phyloP scores from a whole-genome alignment of 2,329 filamentous ascomycete genomes.

The Hymenoscyphus salicellus region DNA sequence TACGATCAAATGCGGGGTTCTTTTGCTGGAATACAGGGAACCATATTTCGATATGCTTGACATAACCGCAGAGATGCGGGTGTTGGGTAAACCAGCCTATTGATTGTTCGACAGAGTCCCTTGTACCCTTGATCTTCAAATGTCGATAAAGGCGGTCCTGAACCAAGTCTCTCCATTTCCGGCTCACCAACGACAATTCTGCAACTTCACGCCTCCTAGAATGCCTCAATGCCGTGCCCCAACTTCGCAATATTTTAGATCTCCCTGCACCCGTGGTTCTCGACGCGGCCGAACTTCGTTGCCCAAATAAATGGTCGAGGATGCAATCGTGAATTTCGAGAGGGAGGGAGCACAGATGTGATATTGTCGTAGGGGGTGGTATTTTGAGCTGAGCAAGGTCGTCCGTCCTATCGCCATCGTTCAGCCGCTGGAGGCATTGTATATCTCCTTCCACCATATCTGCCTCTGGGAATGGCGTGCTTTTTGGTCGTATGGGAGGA shows the following conservation, averaged over 20 bases:
- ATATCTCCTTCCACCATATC: slow-evolving; percentile 31
- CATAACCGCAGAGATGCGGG: slow-evolving; percentile 58
- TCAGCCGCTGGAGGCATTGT: slow-evolving; percentile 21
- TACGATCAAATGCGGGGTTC: slow-evolving; percentile 29
- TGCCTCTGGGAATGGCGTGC: slow-evolving; percentile 36
- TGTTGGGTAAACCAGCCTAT: slow-evolving; percentile 58
- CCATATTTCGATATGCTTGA: slow-evolving; percentile 74
- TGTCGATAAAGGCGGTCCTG: slow-evolving; percentile 72
- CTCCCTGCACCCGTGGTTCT: slow-evolving; percentile 54
- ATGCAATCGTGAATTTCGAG: slow-evolving; percentile 71
- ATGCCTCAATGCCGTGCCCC: slow-evolving; percentile 64
- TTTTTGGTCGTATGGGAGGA: slow-evolving; percentile 33
- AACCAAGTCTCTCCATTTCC: slow-evolving; percentile 63
- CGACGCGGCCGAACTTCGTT: slow-evolving; percentile 60
- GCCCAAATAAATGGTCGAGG: slow-evolving; percentile 68
- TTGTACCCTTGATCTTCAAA: slow-evolving; percentile 71
- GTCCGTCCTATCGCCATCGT: slow-evolving; percentile 19
- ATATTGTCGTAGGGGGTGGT: slow-evolving; percentile 13
- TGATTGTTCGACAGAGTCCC: slow-evolving; percentile 58
- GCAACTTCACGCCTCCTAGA: slow-evolving; percentile 66
- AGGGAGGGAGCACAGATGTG: slow-evolving; percentile 48
- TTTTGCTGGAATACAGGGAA: slow-evolving; percentile 63
- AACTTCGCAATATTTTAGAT: slow-evolving; percentile 52
- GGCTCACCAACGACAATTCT: slow-evolving; percentile 60
- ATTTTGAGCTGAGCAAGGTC: slow-evolving; percentile 8